Percentiles rank a stretch among this genome's conserved stretches.
phyloP scores from a whole-genome alignment of 2,329 filamentous ascomycete genomes.

The Beauveria pseudobassiana region DNA sequence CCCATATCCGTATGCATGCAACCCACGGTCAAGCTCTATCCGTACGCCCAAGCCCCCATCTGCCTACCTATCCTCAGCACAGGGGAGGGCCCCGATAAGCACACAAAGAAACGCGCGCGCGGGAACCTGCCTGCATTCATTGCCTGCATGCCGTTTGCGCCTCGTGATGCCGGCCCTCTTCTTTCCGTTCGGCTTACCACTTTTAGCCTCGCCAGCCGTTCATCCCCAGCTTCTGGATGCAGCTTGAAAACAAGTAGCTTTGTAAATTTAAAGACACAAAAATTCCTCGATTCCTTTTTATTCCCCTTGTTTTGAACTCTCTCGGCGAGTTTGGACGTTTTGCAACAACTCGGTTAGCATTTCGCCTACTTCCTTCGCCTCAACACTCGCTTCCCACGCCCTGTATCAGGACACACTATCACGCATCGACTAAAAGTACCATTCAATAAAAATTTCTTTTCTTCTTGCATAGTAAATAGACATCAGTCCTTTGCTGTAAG shows the following conservation, averaged over 20 bases:
- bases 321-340: no score
- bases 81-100: background rate
- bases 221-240: background rate
- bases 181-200: background rate
- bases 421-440: no score
- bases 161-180: background rate
- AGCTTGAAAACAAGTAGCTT: no score
- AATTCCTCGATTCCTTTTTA: no score
- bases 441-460: no score
- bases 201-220: background rate
- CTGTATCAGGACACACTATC: no score
- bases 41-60: background rate
- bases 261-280: no score
- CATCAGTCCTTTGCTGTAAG: background rate
- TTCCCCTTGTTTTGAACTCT: no score
- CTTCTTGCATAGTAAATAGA: no score
- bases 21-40: background rate
- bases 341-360: no score
- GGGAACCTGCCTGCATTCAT: background rate
- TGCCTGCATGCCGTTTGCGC: background rate
- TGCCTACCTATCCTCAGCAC: background rate
- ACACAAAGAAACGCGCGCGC: background rate
- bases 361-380: no score
- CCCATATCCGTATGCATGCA: background rate
- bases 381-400: no score